Evolutionary conservation across 495 filamentous ascomycete genomes (phyloP).

Genomic region (Chaetomium tenue): DNA sequence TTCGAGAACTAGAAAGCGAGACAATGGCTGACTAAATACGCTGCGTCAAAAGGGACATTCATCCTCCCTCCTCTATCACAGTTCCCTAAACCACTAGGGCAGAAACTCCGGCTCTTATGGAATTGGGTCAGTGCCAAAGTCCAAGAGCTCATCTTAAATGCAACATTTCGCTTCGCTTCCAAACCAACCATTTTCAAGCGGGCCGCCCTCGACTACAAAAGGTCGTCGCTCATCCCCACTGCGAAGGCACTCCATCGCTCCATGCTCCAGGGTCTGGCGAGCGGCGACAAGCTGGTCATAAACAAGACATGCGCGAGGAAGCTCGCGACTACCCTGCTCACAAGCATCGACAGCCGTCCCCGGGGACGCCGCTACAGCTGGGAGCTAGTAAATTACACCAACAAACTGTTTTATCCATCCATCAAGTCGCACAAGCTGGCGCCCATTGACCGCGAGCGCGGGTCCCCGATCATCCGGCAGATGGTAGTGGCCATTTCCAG

Average conservation of each 20-base stretch:
- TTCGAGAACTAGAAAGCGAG: background rate
- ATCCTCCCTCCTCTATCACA: constrained; percentile 28
- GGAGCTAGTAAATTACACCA: constrained; percentile 63
- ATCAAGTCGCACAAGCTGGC: constrained; percentile 60
- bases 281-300: constrained; percentile 58
- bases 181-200: constrained; percentile 32
- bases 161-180: constrained; percentile 29
- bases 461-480: constrained; percentile 57
- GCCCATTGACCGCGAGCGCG: constrained; percentile 41
- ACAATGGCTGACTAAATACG: constrained; percentile 2
- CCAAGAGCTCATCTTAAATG: constrained; percentile 5
- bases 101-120: constrained; percentile 20
- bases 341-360: constrained; percentile 56
- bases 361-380: constrained; percentile 54
- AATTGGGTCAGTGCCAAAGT: constrained; percentile 25
- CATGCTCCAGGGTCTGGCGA: constrained; percentile 72
- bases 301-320: constrained; percentile 58
- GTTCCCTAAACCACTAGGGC: constrained; percentile 19
- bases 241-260: constrained; percentile 60
- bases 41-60: constrained; percentile 29
- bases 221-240: constrained; percentile 43
- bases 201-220: constrained; percentile 42
- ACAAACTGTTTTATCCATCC: constrained; percentile 46
- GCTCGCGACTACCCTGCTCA: constrained; percentile 55
- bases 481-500: constrained; percentile 69